Percentiles rank a stretch among this genome's conserved stretches.
phyloP scores from a whole-genome alignment of 768 basidiomycete genomes.

The Hortiboletus flavorubellus region DNA sequence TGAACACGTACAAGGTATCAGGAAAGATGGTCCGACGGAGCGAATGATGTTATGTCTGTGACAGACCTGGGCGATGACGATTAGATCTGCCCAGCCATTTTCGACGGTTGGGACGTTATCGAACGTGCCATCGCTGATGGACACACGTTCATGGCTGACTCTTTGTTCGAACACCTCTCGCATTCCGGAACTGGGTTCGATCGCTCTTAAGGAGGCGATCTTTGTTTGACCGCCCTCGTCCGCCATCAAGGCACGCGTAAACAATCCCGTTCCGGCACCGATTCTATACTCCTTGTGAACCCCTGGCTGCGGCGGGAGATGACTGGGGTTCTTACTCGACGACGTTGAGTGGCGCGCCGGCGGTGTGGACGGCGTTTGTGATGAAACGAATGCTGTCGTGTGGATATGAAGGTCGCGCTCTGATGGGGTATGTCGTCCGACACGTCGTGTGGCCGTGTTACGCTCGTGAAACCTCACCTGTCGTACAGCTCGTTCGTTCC shows the following conservation, averaged over 20 bases:
- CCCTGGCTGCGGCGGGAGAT: neutral
- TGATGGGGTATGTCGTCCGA: conserved; percentile 22
- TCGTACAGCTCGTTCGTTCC: conserved; percentile 87
- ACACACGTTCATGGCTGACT: conserved; percentile 50
- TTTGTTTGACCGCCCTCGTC: conserved; percentile 51
- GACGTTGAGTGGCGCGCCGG: conserved; percentile 47
- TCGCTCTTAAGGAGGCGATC: conserved; percentile 56
- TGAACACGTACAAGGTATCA: conserved; percentile 5
- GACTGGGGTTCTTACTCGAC: conserved; percentile 50
- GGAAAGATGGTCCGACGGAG: neutral
- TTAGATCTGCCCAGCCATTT: conserved; percentile 72
- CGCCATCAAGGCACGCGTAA: conserved; percentile 75
- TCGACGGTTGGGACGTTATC: conserved; percentile 51
- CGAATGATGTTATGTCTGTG: neutral
- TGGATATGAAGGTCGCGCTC: conserved; percentile 84
- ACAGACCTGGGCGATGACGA: conserved; percentile 70
- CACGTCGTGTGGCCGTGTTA: too few species aligned
- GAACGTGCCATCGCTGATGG: conserved; percentile 65
- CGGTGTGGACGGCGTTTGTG: conserved; percentile 39
- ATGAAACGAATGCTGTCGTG: conserved; percentile 58
- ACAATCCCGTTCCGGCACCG: conserved; percentile 86
- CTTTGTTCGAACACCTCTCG: conserved; percentile 61
- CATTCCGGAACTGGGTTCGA: conserved; percentile 92
- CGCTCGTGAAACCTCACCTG: neutral
- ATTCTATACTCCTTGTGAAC: conserved; percentile 44